These are phyloP conservation scores for Globisporangium cylindrosporum DNA, from an alignment of 352 stramenopile genomes.

Conservation along the genomic window DNA sequence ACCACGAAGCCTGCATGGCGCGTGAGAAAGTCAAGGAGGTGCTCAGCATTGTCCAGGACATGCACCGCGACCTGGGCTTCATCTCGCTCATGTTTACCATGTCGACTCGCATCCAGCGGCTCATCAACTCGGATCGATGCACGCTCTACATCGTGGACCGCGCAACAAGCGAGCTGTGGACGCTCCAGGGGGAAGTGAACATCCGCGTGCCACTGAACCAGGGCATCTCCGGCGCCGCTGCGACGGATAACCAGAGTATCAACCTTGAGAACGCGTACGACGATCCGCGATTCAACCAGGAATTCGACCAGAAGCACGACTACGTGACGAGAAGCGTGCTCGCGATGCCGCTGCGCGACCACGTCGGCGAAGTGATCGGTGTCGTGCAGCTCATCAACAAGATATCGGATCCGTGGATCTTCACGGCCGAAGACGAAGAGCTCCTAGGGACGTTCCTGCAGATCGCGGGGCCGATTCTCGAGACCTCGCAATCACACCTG, in stretches of 20 bases:
- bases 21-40: slow-evolving; percentile 77
- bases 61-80: slow-evolving; percentile 88
- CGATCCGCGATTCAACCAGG: slow-evolving; percentile 86
- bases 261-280: slow-evolving; percentile 87
- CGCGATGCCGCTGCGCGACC: slow-evolving; percentile 83
- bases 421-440: slow-evolving; percentile 86
- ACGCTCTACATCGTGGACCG: slow-evolving; percentile 92
- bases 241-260: slow-evolving; percentile 62
- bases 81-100: slow-evolving; percentile 92
- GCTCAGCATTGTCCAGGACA: slow-evolving; percentile 87
- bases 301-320: slow-evolving; percentile 85
- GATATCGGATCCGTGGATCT: slow-evolving; percentile 60
- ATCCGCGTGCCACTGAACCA: slow-evolving; percentile 86
- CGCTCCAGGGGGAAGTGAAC: slow-evolving; percentile 86
- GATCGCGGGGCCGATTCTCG: slow-evolving; percentile 88
- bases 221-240: slow-evolving; percentile 80
- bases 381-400: slow-evolving; percentile 91
- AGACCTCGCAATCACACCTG: slow-evolving; percentile 78
- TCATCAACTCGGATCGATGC: slow-evolving; percentile 90
- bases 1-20: slow-evolving; percentile 46
- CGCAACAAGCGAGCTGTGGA: slow-evolving; percentile 88
- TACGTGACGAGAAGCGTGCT: slow-evolving; percentile 88
- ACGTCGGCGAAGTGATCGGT: slow-evolving; percentile 69
- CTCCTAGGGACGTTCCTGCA: slow-evolving; percentile 84
- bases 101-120: slow-evolving; percentile 79